Conservation (phyloP, 495 filamentous ascomycete species). For the Letharia columbiana region DNA sequence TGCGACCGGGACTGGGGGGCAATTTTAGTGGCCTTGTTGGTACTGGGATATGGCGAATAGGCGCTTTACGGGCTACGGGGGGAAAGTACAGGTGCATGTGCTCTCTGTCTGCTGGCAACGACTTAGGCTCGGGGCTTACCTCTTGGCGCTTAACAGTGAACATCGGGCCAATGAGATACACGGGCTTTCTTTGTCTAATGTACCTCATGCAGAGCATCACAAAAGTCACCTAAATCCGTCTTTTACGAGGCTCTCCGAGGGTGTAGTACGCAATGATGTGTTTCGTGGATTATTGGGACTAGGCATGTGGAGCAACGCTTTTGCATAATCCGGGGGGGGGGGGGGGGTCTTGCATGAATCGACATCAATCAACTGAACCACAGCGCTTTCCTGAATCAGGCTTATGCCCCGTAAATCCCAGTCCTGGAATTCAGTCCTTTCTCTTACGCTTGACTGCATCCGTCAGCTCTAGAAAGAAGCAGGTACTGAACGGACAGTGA, state of each 20-base stretch:
- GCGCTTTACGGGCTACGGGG: conserved; percentile 1
- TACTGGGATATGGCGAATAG: neutral
- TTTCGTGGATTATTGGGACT: neutral
- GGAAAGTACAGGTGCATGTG: neutral
- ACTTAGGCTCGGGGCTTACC: neutral
- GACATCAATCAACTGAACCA: neutral
- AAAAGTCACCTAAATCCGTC: conserved; percentile 1
- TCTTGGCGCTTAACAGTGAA: conserved; percentile 24
- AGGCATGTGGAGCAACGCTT: neutral
- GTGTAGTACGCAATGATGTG: neutral
- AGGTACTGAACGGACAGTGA: neutral
- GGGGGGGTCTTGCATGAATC: neutral
- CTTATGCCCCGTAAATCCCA: neutral
- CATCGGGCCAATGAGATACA: conserved; percentile 21
- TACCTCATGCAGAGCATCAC: conserved; percentile 18
- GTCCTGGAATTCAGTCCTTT: neutral
- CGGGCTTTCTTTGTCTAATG: neutral
- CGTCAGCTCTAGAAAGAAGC: neutral
- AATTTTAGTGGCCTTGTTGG: conserved; percentile 7
- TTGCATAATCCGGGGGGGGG: neutral
- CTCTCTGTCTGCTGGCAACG: neutral
- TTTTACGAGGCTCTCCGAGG: neutral
- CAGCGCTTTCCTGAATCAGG: neutral
- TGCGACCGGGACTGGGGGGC: conserved; percentile 9
- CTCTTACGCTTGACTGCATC: neutral